phyloP scores from a whole-genome alignment of 164 flowering plant species.

The Nymphaea colorata region DNA sequence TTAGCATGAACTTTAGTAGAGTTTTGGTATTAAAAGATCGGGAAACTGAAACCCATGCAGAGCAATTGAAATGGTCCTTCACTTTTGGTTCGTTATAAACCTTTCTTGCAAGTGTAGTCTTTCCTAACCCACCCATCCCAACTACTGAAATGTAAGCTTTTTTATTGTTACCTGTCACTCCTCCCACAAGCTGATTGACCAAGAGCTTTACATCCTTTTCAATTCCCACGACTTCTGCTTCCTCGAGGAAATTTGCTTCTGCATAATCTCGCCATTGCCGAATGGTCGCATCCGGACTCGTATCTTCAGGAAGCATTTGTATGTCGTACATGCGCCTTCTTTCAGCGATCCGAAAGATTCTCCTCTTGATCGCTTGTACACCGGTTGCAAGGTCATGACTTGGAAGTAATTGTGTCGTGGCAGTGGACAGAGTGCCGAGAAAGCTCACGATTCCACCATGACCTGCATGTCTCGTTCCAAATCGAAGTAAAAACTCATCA shows the following conservation, averaged over 20 bases:
- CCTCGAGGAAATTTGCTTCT: background rate
- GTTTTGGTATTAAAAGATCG: too few species aligned
- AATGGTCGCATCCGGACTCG: background rate
- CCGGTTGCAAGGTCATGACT: background rate
- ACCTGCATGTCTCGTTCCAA: background rate
- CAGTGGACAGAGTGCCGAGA: background rate
- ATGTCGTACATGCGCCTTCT: background rate
- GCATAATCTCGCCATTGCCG: background rate
- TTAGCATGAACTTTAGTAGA: too few species aligned
- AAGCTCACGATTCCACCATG: background rate
- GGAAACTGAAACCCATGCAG: background rate
- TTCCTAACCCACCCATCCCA: background rate
- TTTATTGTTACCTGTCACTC: background rate
- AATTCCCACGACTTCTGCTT: background rate
- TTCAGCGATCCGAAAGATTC: background rate
- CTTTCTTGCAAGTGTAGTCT: background rate
- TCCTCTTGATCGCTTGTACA: conserved; percentile 1
- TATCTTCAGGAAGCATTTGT: background rate
- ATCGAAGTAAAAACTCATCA: conserved; percentile 4
- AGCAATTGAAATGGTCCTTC: background rate
- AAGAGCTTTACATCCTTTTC: background rate
- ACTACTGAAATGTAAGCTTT: background rate
- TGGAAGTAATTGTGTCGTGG: background rate
- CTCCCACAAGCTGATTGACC: background rate
- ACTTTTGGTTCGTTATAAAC: background rate